Conservation (phyloP, 73 alveolate genomes). For the Tetrahymena thermophila region DNA sequence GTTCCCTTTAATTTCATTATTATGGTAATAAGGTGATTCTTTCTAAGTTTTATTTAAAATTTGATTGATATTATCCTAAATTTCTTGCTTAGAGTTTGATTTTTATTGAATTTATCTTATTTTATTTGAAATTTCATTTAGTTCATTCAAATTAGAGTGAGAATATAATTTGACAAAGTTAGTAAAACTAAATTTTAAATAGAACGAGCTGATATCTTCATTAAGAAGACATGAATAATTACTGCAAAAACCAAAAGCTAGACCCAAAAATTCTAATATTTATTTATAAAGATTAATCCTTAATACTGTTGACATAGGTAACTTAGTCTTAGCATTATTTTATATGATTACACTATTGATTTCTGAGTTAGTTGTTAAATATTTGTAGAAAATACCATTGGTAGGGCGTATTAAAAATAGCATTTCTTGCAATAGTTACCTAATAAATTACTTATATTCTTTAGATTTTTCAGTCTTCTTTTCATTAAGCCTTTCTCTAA, state of each 20-base stretch:
- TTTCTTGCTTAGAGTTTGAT: neutral
- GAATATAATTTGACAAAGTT: slow-evolving; percentile 27
- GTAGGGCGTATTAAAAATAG: neutral
- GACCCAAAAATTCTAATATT: neutral
- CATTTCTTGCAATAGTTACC: neutral
- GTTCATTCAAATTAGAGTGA: slow-evolving; percentile 28
- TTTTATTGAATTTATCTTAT: slow-evolving; percentile 7
- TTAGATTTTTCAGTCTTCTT: neutral
- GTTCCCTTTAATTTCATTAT: slow-evolving; percentile 38
- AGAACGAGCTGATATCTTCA: slow-evolving; percentile 24
- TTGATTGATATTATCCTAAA: slow-evolving; percentile 48
- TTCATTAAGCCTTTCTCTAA: neutral
- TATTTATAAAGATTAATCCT: neutral
- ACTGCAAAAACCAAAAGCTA: slow-evolving; percentile 19
- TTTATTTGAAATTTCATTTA: slow-evolving; percentile 26
- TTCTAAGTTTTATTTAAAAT: slow-evolving; percentile 25
- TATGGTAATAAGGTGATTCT: slow-evolving; percentile 48
- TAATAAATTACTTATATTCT: neutral
- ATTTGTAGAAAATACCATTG: neutral
- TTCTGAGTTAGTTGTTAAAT: neutral
- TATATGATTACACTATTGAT: neutral
- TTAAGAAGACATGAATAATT: slow-evolving; percentile 4
- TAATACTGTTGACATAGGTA: neutral
- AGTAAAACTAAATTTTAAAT: slow-evolving; percentile 23
- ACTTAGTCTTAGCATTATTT: neutral